Evolutionary conservation across 1,284 basidiomycete species (phyloP), one percentile per base, ranked within the genome.

Genomic region (Macrocystidia cucumis): DNA sequence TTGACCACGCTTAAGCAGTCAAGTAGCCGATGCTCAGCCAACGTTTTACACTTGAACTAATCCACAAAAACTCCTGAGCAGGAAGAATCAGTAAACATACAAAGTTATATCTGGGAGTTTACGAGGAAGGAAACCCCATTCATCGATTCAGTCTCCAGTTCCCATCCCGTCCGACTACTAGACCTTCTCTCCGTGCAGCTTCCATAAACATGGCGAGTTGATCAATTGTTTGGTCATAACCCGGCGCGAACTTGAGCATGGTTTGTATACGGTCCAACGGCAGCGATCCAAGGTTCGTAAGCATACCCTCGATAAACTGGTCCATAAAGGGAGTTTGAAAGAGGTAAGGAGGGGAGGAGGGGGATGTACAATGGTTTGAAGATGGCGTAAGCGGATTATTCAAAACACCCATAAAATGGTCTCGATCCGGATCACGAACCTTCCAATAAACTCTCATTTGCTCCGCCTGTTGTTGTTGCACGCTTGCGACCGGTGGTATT

Each of bases 361-460:
- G 29, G 19, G 19, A 30, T 3, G 29, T 17, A 5, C 29, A 29
- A 21, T 4, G 14, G 11, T 25, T 39, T 14, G 32, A 21, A 9
- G 28, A 33, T 47, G 35, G 49, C 37, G 22, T 36, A 39, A 37
- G 32, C 25, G 38, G 11, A 38, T 16, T 28, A n/a, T n/a, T n/a
- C 13, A 21, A 25, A 29, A 7, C 11, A 22, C 26, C 35, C 25
- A 13, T 23, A 2, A 16, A 35, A 16, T 14, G 24, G 30, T 14
- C 29, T 38, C 36, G 21, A 13, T 38, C 34, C 36, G 24, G 37
- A 32, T 18, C 21, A 49, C 63, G 22, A 39, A 85, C 89, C 71
- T 83, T 87, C 87, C 88, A 92, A 52, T 79, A 87, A 2, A 89
- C 70, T 41, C 67, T 72, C 83, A 91, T 88, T 56, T 89, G 80